Conservation (phyloP, 2,329 filamentous ascomycete genomes). For the Talaromyces piceae region DNA sequence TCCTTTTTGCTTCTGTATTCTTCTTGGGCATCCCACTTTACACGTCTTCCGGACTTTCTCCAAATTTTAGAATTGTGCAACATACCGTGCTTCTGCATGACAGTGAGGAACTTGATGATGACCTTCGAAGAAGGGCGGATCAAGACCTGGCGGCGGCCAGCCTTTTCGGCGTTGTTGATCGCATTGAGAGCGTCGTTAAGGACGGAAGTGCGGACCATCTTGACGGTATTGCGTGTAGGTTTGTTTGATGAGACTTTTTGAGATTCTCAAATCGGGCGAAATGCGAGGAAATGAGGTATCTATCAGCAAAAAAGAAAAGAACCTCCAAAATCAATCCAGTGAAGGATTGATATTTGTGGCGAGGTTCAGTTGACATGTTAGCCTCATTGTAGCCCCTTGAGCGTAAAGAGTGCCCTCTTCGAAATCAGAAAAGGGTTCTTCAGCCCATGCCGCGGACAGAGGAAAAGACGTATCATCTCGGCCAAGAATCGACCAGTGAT, state of each 20-base stretch:
- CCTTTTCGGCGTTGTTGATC: slow-evolving; percentile 99
- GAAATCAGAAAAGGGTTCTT: slow-evolving; percentile 54
- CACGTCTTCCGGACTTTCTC: slow-evolving; percentile 6
- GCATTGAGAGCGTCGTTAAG: slow-evolving; percentile 98
- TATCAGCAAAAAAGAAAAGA: slow-evolving; percentile 31
- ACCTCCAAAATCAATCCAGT: slow-evolving; percentile 19
- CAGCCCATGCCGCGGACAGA: slow-evolving; percentile 49
- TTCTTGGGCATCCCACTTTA: not conserved
- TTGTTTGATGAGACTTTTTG: slow-evolving; percentile 9
- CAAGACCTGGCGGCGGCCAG: slow-evolving; percentile 97
- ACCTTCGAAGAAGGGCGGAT: slow-evolving; percentile 99
- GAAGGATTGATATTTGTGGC: slow-evolving; percentile 4
- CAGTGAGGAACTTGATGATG: slow-evolving; percentile 97
- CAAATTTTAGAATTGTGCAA: slow-evolving; percentile 23
- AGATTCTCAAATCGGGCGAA: slow-evolving; percentile 46
- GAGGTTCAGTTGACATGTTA: slow-evolving; percentile 36
- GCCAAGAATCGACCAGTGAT: slow-evolving; percentile 24
- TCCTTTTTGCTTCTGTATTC: not conserved
- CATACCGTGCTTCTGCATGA: slow-evolving; percentile 99
- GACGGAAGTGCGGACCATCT: slow-evolving; percentile 98
- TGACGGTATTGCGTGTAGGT: slow-evolving; percentile 54
- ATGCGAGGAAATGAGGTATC: slow-evolving; percentile 51
- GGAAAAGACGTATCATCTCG: slow-evolving; percentile 38
- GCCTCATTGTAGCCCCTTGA: slow-evolving; percentile 52
- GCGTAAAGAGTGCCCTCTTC: slow-evolving; percentile 61